Percentiles rank a stretch among this genome's conserved stretches.
Conservation (phyloP, 2,329 filamentous ascomycete genomes). For the Ophiocordyceps sinensis region DNA sequence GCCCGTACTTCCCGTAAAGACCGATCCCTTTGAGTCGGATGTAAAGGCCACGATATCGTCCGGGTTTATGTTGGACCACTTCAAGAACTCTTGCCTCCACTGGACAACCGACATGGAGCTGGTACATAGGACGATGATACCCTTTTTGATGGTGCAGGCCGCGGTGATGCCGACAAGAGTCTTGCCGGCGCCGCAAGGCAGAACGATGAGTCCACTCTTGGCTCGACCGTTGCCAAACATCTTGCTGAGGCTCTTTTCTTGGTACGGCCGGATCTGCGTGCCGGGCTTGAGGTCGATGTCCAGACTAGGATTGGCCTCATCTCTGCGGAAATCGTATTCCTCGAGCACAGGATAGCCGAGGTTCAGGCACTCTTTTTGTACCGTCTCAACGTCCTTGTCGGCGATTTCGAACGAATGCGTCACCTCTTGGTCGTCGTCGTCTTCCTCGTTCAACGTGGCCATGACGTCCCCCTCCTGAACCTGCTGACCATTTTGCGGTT, state of each 20-base stretch:
- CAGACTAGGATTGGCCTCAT: constrained; percentile 75
- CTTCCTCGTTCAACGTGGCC: constrained; percentile 64
- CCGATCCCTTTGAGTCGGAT: constrained; percentile 68
- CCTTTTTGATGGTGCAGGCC: constrained; percentile 95
- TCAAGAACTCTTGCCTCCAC: constrained; percentile 91
- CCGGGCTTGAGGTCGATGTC: constrained; percentile 87
- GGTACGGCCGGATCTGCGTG: constrained; percentile 84
- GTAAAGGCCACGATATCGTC: constrained; percentile 93
- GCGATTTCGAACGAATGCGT: constrained; percentile 90
- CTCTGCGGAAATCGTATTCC: constrained; percentile 94
- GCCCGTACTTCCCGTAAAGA: constrained; percentile 77
- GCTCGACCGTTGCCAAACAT: constrained; percentile 99
- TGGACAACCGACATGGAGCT: constrained; percentile 97
- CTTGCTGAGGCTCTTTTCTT: constrained; percentile 94
- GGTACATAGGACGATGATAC: constrained; percentile 86
- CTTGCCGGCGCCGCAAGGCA: constrained; percentile 94
- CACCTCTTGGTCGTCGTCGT: constrained; percentile 75
- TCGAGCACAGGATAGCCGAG: constrained; percentile 81
- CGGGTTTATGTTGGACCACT: constrained; percentile 92
- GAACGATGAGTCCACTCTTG: constrained; percentile 91
- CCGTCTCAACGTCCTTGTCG: constrained; percentile 66
- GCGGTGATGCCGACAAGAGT: constrained; percentile 97
- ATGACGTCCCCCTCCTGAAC: constrained; percentile 54
- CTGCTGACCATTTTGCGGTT: constrained; percentile 32
- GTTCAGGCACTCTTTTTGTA: constrained; percentile 79